Conservation (phyloP, 441 rosid genomes). For the Populus hybrid region DNA sequence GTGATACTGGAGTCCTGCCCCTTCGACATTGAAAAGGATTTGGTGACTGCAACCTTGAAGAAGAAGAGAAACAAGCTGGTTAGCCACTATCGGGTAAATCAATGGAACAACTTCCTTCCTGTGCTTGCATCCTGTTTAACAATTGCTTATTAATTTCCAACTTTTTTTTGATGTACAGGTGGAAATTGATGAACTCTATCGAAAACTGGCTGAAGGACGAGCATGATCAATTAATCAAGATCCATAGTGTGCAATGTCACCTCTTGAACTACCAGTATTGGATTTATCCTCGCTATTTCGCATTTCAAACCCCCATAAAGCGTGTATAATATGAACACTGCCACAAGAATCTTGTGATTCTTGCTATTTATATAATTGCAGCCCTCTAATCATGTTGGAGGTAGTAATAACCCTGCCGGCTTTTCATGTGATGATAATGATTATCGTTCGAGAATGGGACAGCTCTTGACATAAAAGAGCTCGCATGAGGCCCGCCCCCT, state of each 20-base stretch:
- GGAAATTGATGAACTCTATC: conserved; percentile 63
- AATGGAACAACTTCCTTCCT: neutral
- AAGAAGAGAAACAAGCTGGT: conserved; percentile 78
- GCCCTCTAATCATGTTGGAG: no score
- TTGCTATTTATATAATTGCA: no score
- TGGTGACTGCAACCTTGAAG: conserved; percentile 92
- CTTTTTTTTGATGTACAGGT: conserved; percentile 39
- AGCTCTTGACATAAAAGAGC: neutral
- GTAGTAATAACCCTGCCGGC: no score
- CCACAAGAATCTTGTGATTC: no score
- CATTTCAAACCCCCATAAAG: no score
- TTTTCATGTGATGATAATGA: neutral
- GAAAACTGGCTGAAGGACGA: conserved; percentile 36
- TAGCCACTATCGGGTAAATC: conserved; percentile 58
- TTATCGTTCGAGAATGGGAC: neutral
- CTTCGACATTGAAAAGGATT: conserved; percentile 81
- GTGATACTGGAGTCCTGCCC: conserved; percentile 56
- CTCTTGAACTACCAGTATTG: neutral
- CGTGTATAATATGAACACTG: no score
- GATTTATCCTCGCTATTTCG: no score
- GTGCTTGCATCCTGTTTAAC: neutral
- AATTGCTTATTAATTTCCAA: neutral
- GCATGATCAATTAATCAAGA: neutral
- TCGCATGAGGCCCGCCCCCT: neutral
- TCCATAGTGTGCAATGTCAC: neutral